Percentiles rank a stretch among this genome's conserved stretches.
Conservation (phyloP, 805 yeast species). For the Candida hispaniensis region DNA sequence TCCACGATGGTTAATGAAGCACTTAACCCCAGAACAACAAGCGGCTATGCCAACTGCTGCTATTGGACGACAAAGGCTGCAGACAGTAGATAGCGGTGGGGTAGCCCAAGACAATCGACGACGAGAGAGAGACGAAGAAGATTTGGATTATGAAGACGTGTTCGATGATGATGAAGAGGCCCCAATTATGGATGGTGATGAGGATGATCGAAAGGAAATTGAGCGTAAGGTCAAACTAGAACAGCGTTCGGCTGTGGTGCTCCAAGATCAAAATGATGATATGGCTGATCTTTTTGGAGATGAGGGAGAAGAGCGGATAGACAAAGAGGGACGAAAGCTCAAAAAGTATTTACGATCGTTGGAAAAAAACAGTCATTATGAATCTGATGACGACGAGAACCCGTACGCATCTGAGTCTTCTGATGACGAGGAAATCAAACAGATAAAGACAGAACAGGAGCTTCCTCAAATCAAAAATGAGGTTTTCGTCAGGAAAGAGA, state of each 20-base stretch:
- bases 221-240: conserved; percentile 41
- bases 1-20: conserved; percentile 94
- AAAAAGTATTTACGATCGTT: conserved; percentile 74
- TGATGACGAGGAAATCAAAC: conserved; percentile 32
- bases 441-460: conserved; percentile 18
- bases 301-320: conserved; percentile 68
- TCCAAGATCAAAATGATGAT: conserved; percentile 49
- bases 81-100: conserved; percentile 39
- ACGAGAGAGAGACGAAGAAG: conserved; percentile 75
- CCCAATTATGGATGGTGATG: conserved; percentile 91
- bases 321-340: conserved; percentile 81
- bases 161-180: conserved; percentile 99
- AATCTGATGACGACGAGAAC: conserved; percentile 72
- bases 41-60: no score
- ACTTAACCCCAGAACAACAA: conserved; percentile 53
- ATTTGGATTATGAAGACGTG: conserved; percentile 89
- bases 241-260: conserved; percentile 53
- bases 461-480: conserved; percentile 30
- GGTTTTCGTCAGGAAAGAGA: conserved; percentile 28
- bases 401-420: conserved; percentile 59
- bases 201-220: conserved; percentile 85
- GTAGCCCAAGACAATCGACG: conserved; percentile 32
- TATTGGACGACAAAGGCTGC: conserved; percentile 37
- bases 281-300: conserved; percentile 36
- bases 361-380: conserved; percentile 76